Conservation (phyloP, 2,329 filamentous ascomycete genomes). For the Capronia epimyces region DNA sequence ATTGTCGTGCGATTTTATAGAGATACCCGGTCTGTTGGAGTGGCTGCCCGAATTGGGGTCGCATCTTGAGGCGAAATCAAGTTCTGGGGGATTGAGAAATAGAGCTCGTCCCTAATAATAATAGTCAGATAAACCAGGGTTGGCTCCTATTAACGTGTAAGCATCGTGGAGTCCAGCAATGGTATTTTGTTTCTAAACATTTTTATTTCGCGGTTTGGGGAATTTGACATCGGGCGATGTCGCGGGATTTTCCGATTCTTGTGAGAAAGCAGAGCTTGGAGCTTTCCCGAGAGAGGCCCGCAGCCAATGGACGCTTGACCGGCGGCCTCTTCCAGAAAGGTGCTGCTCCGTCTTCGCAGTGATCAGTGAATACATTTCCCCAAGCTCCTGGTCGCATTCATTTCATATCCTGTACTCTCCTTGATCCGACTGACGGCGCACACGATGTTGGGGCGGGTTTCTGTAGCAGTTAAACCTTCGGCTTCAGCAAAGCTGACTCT, state of each 20-base stretch:
- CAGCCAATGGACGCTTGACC: slow-evolving; percentile 2
- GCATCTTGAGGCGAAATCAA: slow-evolving; percentile 1
- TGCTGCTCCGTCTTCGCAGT: not conserved
- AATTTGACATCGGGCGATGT: not conserved
- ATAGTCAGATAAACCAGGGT: no score
- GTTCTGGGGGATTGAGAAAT: not conserved
- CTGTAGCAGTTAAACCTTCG: slow-evolving; percentile 11
- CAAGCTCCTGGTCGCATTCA: not conserved
- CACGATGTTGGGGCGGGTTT: slow-evolving; percentile 20
- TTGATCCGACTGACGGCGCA: not conserved
- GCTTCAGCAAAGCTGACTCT: slow-evolving; percentile 8
- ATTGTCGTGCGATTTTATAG: slow-evolving; percentile 8
- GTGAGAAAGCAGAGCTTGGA: not conserved
- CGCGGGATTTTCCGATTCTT: not conserved
- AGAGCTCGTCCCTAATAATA: not conserved
- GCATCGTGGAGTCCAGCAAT: not conserved
- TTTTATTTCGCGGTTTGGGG: not conserved
- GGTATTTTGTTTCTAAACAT: not conserved
- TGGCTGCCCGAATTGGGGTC: not conserved
- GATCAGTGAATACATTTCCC: not conserved
- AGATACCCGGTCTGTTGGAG: slow-evolving; percentile 19
- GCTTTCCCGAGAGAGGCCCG: not conserved
- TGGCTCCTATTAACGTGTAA: no score
- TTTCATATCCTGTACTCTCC: not conserved
- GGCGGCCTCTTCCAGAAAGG: not conserved